Evolutionary conservation across 139 green algal genomes (phyloP).

Genomic region (Chlorella vulgaris): DNA sequence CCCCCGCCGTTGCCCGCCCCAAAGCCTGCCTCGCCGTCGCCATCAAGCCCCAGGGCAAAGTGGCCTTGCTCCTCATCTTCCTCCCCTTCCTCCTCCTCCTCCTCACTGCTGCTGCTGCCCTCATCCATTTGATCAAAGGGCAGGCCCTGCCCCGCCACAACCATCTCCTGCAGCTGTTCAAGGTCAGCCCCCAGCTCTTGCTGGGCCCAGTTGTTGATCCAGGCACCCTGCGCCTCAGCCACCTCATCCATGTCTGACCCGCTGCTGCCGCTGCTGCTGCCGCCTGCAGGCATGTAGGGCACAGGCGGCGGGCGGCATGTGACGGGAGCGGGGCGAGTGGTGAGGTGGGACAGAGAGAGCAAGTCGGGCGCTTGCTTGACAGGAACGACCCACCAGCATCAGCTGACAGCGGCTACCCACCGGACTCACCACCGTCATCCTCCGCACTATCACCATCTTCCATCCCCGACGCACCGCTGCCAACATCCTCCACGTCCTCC

Average conservation of each 20-base stretch:
- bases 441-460: too few species aligned
- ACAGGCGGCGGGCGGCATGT: not conserved
- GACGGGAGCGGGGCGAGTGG: too few species aligned
- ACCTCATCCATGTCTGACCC: conserved; percentile 9
- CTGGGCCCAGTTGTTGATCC: conserved; percentile 18
- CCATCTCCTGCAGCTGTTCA: conserved; percentile 13
- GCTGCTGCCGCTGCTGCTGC: conserved; percentile 8
- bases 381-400: not conserved
- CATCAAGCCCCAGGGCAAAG: conserved; percentile 7
- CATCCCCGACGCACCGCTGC: too few species aligned
- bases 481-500: too few species aligned
- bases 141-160: conserved; percentile 27
- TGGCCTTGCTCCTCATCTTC: not conserved
- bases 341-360: too few species aligned
- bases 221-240: conserved; percentile 7
- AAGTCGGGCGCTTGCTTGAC: too few species aligned
- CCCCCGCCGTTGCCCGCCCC: not conserved
- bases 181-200: conserved; percentile 22
- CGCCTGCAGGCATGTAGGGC: not conserved
- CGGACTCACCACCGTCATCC: too few species aligned
- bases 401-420: too few species aligned
- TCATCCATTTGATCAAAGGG: conserved; percentile 28
- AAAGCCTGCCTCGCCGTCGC: not conserved
- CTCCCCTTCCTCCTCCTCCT: not conserved
- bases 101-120: conserved; percentile 1